Conservation (phyloP, 106 monocot species). For the Ottelia alismoides region DNA sequence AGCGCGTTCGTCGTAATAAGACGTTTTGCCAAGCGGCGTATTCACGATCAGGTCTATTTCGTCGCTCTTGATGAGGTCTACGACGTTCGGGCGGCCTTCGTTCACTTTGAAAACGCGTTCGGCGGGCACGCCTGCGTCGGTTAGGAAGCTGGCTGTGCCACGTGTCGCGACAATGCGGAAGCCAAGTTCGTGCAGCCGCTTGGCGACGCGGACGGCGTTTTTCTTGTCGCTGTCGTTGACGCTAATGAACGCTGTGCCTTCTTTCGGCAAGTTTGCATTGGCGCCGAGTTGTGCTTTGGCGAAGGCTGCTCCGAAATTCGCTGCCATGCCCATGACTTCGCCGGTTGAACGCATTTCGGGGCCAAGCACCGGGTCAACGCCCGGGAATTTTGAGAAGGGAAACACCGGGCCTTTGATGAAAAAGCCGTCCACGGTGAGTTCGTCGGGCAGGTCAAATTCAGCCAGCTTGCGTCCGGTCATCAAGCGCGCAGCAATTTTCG, state of each 20-base stretch:
- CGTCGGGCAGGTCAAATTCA: slow-evolving; percentile 46
- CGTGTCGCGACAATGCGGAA: slow-evolving; percentile 61
- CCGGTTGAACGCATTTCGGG: slow-evolving; percentile 88
- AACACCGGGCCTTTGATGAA: slow-evolving; percentile 71
- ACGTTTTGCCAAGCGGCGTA: slow-evolving; percentile 56
- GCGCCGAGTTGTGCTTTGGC: slow-evolving; percentile 84
- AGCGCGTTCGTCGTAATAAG: slow-evolving; percentile 56
- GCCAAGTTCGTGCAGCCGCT: slow-evolving; percentile 42
- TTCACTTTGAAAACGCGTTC: slow-evolving; percentile 72
- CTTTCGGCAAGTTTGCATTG: slow-evolving; percentile 48
- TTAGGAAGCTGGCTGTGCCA: slow-evolving; percentile 51
- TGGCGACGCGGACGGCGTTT: slow-evolving; percentile 40
- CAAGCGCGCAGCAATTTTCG: slow-evolving; percentile 65
- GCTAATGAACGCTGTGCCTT: slow-evolving; percentile 55
- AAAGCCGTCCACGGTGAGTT: slow-evolving; percentile 56
- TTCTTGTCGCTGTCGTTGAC: slow-evolving; percentile 66
- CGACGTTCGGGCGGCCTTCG: slow-evolving; percentile 65
- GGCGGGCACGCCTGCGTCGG: slow-evolving; percentile 46
- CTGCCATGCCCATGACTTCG: slow-evolving; percentile 80
- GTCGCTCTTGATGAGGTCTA: slow-evolving; percentile 60
- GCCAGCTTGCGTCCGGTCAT: slow-evolving; percentile 62
- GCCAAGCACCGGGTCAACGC: slow-evolving; percentile 68
- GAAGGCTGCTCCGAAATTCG: slow-evolving; percentile 50
- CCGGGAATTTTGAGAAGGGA: slow-evolving; percentile 79
- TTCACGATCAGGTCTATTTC: slow-evolving; percentile 70